These are phyloP conservation scores for Cladosporium sp. DNA, from an alignment of 2,329 filamentous ascomycete species.

Conservation along the genomic window DNA sequence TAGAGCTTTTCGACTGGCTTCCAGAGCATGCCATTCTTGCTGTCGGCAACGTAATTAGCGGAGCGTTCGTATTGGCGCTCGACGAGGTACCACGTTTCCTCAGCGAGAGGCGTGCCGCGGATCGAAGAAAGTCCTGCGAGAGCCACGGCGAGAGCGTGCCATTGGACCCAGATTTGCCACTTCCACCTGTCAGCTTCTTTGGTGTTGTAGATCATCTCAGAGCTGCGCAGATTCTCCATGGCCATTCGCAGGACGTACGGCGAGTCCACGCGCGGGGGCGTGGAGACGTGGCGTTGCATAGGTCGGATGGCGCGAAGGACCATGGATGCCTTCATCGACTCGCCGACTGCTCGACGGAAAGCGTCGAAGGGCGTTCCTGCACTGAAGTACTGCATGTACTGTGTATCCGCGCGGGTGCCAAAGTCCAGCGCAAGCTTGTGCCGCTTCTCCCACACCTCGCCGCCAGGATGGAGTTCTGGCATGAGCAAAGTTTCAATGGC, in stretches of 20 bases:
- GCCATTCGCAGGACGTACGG: slow-evolving; percentile 32
- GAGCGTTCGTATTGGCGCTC: slow-evolving; percentile 42
- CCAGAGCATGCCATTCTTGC: slow-evolving; percentile 47
- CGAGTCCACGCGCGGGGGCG: slow-evolving; percentile 26
- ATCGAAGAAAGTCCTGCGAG: slow-evolving; percentile 48
- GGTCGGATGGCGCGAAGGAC: slow-evolving; percentile 28
- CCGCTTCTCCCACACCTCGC: slow-evolving; percentile 25
- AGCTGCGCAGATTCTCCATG: slow-evolving; percentile 42
- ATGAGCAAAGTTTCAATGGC: slow-evolving; percentile 3
- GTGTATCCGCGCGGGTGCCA: slow-evolving; percentile 17
- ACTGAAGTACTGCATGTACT: slow-evolving; percentile 24
- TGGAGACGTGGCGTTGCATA: slow-evolving; percentile 20
- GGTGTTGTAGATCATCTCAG: slow-evolving; percentile 29
- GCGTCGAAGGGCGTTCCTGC: slow-evolving; percentile 17
- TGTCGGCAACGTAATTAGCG: slow-evolving; percentile 44
- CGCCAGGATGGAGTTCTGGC: slow-evolving; percentile 4
- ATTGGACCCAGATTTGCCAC: slow-evolving; percentile 51
- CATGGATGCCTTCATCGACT: slow-evolving; percentile 21
- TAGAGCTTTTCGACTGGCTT: slow-evolving; percentile 49
- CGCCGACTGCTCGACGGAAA: slow-evolving; percentile 19
- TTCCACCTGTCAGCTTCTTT: slow-evolving; percentile 35
- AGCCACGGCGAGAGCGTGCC: slow-evolving; percentile 50
- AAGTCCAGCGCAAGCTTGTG: slow-evolving; percentile 25
- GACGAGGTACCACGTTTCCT: slow-evolving; percentile 46
- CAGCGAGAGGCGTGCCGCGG: slow-evolving; percentile 40